A percentile compares a stretch with the other conserved stretches of the same genome.
These are phyloP conservation scores for Trebouxia sp. DNA, from an alignment of 139 green algal species.

Conservation along the genomic window DNA sequence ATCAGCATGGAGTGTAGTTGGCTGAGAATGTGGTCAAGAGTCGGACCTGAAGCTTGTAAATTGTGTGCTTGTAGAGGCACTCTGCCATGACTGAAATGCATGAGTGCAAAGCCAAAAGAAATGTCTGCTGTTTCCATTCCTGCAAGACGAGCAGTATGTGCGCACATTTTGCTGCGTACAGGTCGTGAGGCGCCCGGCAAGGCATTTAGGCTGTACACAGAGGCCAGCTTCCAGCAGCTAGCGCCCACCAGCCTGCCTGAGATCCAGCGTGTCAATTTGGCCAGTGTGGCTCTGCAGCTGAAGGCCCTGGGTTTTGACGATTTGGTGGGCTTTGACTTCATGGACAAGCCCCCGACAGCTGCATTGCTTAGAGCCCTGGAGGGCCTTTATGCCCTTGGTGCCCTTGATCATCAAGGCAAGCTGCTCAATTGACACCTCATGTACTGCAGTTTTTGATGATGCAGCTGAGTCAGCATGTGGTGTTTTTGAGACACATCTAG, in stretches of 20 bases:
- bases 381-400: constrained; percentile 76
- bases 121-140: too few relatives aligned
- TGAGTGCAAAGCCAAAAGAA: too few relatives aligned
- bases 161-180: background rate
- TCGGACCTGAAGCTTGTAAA: too few relatives aligned
- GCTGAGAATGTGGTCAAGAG: too few relatives aligned
- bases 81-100: background rate
- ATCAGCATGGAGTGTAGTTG: too few relatives aligned
- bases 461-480: background rate
- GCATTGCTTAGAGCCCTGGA: constrained; percentile 83
- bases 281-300: constrained; percentile 72
- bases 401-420: constrained; percentile 64
- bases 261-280: constrained; percentile 74
- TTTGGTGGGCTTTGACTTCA: constrained; percentile 89
- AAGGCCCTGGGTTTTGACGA: constrained; percentile 89
- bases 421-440: background rate
- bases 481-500: background rate
- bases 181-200: constrained; percentile 85
- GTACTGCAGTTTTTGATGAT: background rate
- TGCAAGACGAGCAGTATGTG: background rate
- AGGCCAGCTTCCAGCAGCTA: constrained; percentile 71
- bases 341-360: constrained; percentile 80
- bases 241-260: constrained; percentile 68
- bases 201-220: constrained; percentile 91
- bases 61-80: too few relatives aligned